Percentiles rank a stretch among this genome's conserved stretches.
These are phyloP conservation scores for Cydonia oblonga DNA, from an alignment of 331 rosid species.

Conservation along the genomic window DNA sequence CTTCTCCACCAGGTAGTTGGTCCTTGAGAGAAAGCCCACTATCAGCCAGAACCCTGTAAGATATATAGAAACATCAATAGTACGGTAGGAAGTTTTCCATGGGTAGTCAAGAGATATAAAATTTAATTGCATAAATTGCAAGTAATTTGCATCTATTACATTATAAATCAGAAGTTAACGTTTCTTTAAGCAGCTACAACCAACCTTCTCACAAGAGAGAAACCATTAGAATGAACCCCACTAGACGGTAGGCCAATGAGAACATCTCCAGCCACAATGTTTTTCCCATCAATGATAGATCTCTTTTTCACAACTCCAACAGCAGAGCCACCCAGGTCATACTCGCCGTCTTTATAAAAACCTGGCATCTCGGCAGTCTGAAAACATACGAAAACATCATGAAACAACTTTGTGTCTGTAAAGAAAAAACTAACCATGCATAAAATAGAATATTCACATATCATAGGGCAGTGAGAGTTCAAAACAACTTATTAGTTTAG, in stretches of 20 bases:
- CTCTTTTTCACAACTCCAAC: slow-evolving; percentile 76
- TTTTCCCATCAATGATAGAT: slow-evolving; percentile 57
- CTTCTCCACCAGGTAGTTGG: slow-evolving; percentile 50
- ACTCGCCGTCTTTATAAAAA: slow-evolving; percentile 74
- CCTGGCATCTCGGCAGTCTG: slow-evolving; percentile 98
- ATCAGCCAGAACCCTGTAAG: slow-evolving; percentile 52
- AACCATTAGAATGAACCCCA: slow-evolving; percentile 89
- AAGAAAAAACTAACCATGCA: too few species aligned
- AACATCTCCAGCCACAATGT: slow-evolving; percentile 56
- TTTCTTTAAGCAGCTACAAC: too few species aligned
- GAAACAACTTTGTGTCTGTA: too few species aligned
- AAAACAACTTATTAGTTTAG: not conserved
- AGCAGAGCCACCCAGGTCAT: slow-evolving; percentile 88
- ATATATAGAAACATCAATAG: not conserved
- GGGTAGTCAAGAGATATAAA: too few species aligned
- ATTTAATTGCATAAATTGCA: not conserved
- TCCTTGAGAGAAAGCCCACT: slow-evolving; percentile 58
- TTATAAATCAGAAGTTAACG: too few species aligned
- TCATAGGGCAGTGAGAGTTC: too few species aligned
- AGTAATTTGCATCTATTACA: too few species aligned
- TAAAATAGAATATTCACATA: too few species aligned
- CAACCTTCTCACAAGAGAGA: slow-evolving; percentile 84
- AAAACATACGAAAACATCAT: slow-evolving; percentile 13
- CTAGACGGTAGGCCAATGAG: slow-evolving; percentile 85
- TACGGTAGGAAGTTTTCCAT: too few species aligned